Conservation (phyloP, 352 stramenopile species). For the Pythium volutum region DNA sequence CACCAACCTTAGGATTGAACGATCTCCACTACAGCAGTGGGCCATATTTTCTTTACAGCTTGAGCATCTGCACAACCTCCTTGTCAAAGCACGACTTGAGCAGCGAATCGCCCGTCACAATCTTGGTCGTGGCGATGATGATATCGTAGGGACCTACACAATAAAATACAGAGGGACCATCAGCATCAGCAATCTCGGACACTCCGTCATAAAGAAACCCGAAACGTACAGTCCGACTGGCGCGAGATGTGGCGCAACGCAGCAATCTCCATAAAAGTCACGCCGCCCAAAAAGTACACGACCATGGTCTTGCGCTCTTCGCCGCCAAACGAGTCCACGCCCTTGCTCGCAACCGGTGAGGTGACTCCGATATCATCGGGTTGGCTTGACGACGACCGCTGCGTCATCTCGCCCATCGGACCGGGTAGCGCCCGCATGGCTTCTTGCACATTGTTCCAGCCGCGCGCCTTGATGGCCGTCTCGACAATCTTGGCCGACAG, state of each 20-base stretch:
- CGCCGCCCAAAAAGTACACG: slow-evolving; percentile 95
- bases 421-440: slow-evolving; percentile 82
- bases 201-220: neutral
- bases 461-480: slow-evolving; percentile 69
- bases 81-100: slow-evolving; percentile 88
- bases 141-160: slow-evolving; percentile 87
- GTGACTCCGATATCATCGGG: slow-evolving; percentile 32
- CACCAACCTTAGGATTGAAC: neutral
- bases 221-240: slow-evolving; percentile 87
- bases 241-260: slow-evolving; percentile 93
- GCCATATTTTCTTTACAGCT: slow-evolving; percentile 33
- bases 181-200: neutral
- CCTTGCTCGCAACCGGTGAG: slow-evolving; percentile 25
- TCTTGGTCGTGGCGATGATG: slow-evolving; percentile 93
- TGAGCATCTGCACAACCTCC: slow-evolving; percentile 73
- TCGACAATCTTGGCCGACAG: slow-evolving; percentile 93
- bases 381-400: slow-evolving; percentile 40
- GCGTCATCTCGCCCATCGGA: slow-evolving; percentile 71
- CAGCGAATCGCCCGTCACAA: slow-evolving; percentile 83
- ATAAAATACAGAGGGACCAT: slow-evolving; percentile 2
- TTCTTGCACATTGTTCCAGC: slow-evolving; percentile 78
- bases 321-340: slow-evolving; percentile 62
- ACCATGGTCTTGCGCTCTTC: slow-evolving; percentile 92
- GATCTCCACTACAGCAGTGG: neutral
- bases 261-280: slow-evolving; percentile 97